These are phyloP conservation scores for Graphilbum fragrans DNA, from an alignment of 2,329 filamentous ascomycete genomes.

Conservation along the genomic window DNA sequence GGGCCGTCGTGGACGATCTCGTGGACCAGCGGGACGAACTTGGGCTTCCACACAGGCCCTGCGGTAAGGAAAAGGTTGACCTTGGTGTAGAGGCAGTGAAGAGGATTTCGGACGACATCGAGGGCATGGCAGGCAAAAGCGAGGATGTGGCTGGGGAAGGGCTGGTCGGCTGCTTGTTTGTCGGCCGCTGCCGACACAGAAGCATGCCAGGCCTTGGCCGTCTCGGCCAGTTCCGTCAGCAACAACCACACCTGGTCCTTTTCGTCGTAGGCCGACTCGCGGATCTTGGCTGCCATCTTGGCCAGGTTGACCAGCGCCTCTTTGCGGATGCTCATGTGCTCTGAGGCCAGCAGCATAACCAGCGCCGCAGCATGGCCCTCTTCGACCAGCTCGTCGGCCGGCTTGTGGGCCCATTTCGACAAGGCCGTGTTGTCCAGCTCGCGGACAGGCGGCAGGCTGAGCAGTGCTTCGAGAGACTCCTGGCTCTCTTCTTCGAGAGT, in stretches of 20 bases:
- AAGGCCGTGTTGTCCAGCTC: slow-evolving; percentile 41
- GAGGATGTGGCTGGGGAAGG: slow-evolving; percentile 62
- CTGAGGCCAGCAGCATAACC: slow-evolving; percentile 63
- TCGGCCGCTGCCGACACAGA: slow-evolving; percentile 15
- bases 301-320: slow-evolving; percentile 62
- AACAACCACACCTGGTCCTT: slow-evolving; percentile 70
- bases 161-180: slow-evolving; percentile 11
- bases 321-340: slow-evolving; percentile 62
- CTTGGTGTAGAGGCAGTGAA: slow-evolving; percentile 76
- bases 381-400: slow-evolving; percentile 66
- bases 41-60: slow-evolving; percentile 62
- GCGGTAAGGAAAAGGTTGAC: slow-evolving; percentile 74
- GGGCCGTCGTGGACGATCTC: slow-evolving; percentile 53
- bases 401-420: slow-evolving; percentile 60
- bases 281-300: slow-evolving; percentile 50
- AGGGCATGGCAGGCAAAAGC: slow-evolving; percentile 63
- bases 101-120: slow-evolving; percentile 58
- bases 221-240: slow-evolving; percentile 69
- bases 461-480: slow-evolving; percentile 36
- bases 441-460: slow-evolving; percentile 33
- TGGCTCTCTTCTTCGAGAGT: neutral
- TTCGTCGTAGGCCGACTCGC: slow-evolving; percentile 61
- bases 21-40: slow-evolving; percentile 60
- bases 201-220: slow-evolving; percentile 40
- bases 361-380: slow-evolving; percentile 61